Base-by-base conservation (phyloP, 495 filamentous ascomycete genomes). In the Xylaria telfairii region DNA sequence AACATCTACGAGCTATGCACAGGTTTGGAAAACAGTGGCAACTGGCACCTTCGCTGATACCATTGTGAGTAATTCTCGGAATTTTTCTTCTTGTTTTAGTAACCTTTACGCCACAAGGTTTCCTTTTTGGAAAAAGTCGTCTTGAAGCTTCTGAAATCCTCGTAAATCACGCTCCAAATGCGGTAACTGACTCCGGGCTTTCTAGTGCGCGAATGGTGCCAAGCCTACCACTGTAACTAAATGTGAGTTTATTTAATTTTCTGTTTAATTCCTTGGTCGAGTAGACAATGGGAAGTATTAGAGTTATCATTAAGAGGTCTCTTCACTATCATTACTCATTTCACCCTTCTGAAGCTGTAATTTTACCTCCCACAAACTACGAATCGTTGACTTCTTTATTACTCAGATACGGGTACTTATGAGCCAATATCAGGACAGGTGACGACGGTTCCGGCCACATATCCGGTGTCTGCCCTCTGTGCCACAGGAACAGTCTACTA, bases 171-270 rank as follows among this genome's bases (percentile, higher is more conserved):
- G n/a, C n/a, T n/a, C n/a, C n/a, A n/a, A n/a, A n/a, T n/a, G n/a
- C n/a, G n/a, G n/a, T n/a, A n/a, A n/a, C n/a, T n/a, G n/a, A n/a
- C n/a, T n/a, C n/a, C n/a, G n/a, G n/a, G n/a, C n/a, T n/a, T n/a
- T n/a, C n/a, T n/a, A n/a, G n/a, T 64, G 61, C 10, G 61, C 61
- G 6, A 64, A 49, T 47, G 61, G 61, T 17, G 61, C 61, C 5
- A 49, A 64, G 7, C 61, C 61, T 21, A 47, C 61, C 6, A 64
- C 61, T 13, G 61, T 64, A 26, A 64, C 42, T 5, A 9, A 64
- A 17, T 64, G 61, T 64, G 21, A 32, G 61, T 49, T 21, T 59
- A 26, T 21, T 49, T 49, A 3, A 59, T 41, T 24, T 44, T 15
- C 6, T n/a, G n/a, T n/a, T n/a, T n/a, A n/a, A n/a, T 24, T 17